Evolutionary conservation across 305 asterid genomes (phyloP).

Genomic region (Solanum hybrid): DNA sequence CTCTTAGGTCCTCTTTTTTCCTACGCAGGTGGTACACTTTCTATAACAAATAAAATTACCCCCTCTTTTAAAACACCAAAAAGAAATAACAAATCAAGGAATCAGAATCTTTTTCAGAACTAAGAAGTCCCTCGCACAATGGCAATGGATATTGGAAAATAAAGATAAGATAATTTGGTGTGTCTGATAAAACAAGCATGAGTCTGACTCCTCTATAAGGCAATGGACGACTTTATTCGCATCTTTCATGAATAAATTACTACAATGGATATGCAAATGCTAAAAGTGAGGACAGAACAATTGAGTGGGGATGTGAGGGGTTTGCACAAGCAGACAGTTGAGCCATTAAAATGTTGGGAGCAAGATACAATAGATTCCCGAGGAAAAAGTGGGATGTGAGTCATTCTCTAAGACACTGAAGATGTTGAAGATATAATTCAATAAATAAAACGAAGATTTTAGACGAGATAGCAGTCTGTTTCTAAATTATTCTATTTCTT

Average conservation of each 20-base stretch:
- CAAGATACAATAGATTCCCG: neutral
- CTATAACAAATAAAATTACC: neutral
- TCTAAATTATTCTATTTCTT: neutral
- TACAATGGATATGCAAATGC: neutral
- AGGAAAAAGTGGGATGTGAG: neutral
- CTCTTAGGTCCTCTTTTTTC: neutral
- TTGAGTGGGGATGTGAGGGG: conserved; percentile 1
- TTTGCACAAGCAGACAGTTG: neutral
- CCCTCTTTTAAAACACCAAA: neutral
- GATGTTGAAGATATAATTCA: neutral
- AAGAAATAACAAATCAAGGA: neutral
- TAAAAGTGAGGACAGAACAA: neutral
- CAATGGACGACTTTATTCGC: neutral
- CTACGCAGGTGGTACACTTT: neutral
- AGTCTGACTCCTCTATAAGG: neutral
- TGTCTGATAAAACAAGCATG: neutral
- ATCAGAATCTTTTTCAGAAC: neutral
- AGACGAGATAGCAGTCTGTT: neutral
- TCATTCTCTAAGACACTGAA: neutral
- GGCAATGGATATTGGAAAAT: neutral
- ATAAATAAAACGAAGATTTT: neutral
- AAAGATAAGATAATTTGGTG: neutral
- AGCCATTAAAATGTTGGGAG: neutral
- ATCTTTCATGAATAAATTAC: neutral
- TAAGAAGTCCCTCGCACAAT: neutral